Evolutionary conservation across 129 eudicot species (phyloP), one percentile per base, ranked within the genome.

Genomic region (Flaveria robusta): DNA sequence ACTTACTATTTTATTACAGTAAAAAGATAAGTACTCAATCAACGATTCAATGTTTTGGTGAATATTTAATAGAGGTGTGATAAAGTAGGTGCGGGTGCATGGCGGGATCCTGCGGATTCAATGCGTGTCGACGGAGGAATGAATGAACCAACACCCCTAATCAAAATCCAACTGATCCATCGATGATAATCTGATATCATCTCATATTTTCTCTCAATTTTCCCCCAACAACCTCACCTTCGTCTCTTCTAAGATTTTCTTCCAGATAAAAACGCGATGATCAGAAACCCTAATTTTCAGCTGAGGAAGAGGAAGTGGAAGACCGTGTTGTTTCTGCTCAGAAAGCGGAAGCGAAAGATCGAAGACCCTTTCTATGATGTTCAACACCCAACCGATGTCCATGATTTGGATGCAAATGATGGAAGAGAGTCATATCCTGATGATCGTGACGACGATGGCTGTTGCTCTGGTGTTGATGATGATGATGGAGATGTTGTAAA

Each of bases 231-330:
- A 72, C 68, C 74, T 54, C 69, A 66, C 0, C 70, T 73, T 66
- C 43, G 1, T 70, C 62, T 59, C 60, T 39, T 45, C 43, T 20
- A 34, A 34, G 39, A 68, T 31, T 64, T 62, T 63, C 16, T 23
- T 27, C 47, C 9, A 19, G 15, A 69, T 52, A 22, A 27, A 16
- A 50, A 64, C 47, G n/a, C 10, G 64, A 80, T 80, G 84, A 74
- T 74, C 9, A 67, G 71, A 80, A 80, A 34, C 84, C 80, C 75
- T 66, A 56, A 55, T 74, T 74, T 67, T 22, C 79, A 66, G 66
- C 67, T 62, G 1, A 79, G 75, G 70, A 80, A 80, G 67, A 67
- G 84, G 63, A 80, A 80, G 84, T 80, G 84, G 84, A 80, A 67
- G 24, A 66, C 84, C 54, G 75, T 80, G 1, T 67, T 74, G 75